Percentiles rank a stretch among this genome's conserved stretches.
phyloP scores from a whole-genome alignment of 2,329 filamentous ascomycete genomes.

The Rhinocladiella mackenziei region DNA sequence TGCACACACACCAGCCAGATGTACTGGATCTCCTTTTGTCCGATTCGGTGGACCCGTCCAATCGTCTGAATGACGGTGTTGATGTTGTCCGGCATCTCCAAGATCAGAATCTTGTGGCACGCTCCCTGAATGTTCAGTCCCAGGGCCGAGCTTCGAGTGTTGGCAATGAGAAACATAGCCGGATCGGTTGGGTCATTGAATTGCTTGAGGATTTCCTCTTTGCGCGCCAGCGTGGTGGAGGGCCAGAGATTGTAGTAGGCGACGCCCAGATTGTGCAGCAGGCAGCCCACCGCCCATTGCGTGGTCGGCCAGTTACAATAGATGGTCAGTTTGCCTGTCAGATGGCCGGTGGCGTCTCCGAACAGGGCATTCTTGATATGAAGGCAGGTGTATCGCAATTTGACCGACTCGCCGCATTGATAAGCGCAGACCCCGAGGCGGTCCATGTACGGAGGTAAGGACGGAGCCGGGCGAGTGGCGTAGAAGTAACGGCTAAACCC shows the following conservation, averaged over 20 bases:
- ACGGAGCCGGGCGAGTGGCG: no score
- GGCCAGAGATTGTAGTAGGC: not conserved
- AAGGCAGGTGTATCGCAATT: not conserved
- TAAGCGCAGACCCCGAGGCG: not conserved
- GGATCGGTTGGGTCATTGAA: no score
- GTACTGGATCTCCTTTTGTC: not conserved
- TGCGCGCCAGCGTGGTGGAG: no score
- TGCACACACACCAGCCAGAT: not conserved
- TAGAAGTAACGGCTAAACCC: no score
- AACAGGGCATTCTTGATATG: not conserved
- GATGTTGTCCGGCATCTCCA: conserved; percentile 1
- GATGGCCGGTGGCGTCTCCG: not conserved
- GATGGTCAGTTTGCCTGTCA: not conserved
- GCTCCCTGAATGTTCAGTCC: conserved; percentile 2
- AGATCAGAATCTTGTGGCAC: not conserved
- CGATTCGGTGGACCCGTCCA: not conserved
- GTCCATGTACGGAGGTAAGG: no score
- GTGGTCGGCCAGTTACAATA: not conserved
- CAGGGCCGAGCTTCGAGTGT: not conserved
- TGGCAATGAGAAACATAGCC: not conserved
- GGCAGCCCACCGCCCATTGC: not conserved
- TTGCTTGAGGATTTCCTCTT: not conserved
- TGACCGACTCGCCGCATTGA: not conserved
- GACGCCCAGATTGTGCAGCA: not conserved
- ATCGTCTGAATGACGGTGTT: not conserved